These are phyloP conservation scores for Purpureocillium takamizusanense DNA, from an alignment of 2,329 filamentous ascomycete species.

Conservation along the genomic window DNA sequence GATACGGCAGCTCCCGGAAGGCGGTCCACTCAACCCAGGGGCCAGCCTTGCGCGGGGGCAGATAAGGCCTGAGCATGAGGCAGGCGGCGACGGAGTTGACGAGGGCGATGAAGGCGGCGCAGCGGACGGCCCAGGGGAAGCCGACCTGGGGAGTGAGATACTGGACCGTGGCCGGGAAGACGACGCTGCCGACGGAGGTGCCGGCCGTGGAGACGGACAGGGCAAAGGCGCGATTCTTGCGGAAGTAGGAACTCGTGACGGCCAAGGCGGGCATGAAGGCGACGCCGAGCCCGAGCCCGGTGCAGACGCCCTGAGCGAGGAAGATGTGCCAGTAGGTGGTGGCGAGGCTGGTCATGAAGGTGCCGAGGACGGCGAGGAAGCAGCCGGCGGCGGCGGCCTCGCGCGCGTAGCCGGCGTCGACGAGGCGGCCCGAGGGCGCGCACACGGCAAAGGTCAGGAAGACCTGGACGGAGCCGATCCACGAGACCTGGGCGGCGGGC, in stretches of 20 bases:
- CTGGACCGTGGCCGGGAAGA: constrained; percentile 49
- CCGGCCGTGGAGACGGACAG: constrained; percentile 53
- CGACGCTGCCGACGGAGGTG: constrained; percentile 44
- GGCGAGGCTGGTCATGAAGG: constrained; percentile 37
- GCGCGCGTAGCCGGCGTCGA: constrained; percentile 39
- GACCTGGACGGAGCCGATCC: constrained; percentile 41
- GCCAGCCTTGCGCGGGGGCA: constrained; percentile 39
- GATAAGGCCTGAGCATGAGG: constrained; percentile 31
- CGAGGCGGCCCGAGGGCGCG: constrained; percentile 37
- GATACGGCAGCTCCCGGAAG: constrained; percentile 47
- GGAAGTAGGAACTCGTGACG: constrained; percentile 55
- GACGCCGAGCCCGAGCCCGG: constrained; percentile 43
- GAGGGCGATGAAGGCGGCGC: constrained; percentile 54
- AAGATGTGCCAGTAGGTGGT: constrained; percentile 43
- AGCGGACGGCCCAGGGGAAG: constrained; percentile 55
- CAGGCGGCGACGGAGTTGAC: constrained; percentile 30
- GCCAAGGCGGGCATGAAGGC: constrained; percentile 51
- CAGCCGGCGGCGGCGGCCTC: constrained; percentile 30
- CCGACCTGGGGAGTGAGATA: constrained; percentile 48
- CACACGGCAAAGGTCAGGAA: constrained; percentile 41
- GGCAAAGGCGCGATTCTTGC: constrained; percentile 43
- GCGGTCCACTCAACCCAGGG: constrained; percentile 46
- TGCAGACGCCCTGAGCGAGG: constrained; percentile 42
- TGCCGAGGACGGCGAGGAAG: constrained; percentile 32
- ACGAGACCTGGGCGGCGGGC: constrained; percentile 26